These are phyloP conservation scores for Blastobotrys indianensis DNA, from an alignment of 1,139 yeast species.

Conservation along the genomic window DNA sequence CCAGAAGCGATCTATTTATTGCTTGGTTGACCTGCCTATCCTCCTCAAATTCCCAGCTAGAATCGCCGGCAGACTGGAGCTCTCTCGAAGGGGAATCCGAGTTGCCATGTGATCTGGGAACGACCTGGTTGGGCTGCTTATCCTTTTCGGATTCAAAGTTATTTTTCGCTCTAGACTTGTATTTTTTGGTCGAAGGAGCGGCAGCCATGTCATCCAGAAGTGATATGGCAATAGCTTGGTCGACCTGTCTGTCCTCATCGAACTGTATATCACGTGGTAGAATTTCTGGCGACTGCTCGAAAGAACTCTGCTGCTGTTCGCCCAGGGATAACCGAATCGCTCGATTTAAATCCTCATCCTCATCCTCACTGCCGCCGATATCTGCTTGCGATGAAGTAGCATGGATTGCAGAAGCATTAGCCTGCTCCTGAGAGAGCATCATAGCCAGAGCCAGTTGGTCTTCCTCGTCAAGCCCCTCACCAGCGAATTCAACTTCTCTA, in stretches of 20 bases:
- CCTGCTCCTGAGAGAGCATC: slow-evolving; percentile 30
- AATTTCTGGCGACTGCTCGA: background rate
- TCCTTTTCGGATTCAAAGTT: too few species aligned
- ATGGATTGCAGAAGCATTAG: background rate
- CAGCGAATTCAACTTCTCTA: slow-evolving; percentile 27
- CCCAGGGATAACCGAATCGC: slow-evolving; percentile 14
- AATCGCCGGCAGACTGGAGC: too few species aligned
- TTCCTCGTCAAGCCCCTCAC: slow-evolving; percentile 39
- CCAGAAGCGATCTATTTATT: too few species aligned
- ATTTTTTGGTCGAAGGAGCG: background rate
- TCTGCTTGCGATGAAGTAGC: background rate
- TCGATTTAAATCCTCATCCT: slow-evolving; percentile 15
- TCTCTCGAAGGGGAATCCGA: too few species aligned
- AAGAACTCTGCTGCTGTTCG: background rate
- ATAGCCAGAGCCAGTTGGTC: slow-evolving; percentile 40
- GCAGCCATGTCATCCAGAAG: background rate
- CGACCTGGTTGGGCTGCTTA: too few species aligned
- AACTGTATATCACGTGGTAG: background rate
- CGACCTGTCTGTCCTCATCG: background rate
- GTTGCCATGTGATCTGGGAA: too few species aligned
- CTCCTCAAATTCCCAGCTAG: too few species aligned
- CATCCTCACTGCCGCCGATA: slow-evolving; percentile 2
- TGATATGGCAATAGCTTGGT: slow-evolving; percentile 10
- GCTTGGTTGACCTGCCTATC: too few species aligned
- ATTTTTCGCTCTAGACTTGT: too few species aligned